phyloP scores from a whole-genome alignment of 2,329 filamentous ascomycete species.

The Pyricularia pennisetigena region DNA sequence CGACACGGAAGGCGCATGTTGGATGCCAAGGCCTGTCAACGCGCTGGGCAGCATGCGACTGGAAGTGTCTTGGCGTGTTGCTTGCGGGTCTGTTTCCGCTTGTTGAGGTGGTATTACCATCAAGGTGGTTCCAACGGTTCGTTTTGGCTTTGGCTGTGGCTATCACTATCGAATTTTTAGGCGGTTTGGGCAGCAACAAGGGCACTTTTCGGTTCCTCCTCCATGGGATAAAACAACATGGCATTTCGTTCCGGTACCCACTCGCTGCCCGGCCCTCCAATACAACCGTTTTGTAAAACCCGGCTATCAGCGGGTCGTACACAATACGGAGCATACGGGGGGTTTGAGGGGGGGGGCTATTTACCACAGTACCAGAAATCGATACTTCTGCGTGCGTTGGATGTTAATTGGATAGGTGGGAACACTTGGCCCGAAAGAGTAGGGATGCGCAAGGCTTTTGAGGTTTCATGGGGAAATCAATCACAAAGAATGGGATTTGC shows the following conservation, averaged over 20 bases:
- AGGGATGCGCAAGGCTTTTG: background rate
- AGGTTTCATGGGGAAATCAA: background rate
- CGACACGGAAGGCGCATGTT: background rate
- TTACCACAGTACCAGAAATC: background rate
- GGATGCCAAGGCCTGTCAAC: background rate
- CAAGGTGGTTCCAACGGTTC: background rate
- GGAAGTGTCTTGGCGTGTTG: background rate
- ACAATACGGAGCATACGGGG: no score
- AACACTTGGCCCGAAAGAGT: background rate
- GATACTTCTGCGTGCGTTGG: background rate
- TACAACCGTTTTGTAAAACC: background rate
- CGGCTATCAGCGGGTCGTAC: background rate
- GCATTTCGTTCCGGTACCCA: background rate
- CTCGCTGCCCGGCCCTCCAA: background rate
- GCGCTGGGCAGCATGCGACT: background rate
- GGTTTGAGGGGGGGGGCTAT: no score
- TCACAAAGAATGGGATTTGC: background rate
- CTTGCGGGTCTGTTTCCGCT: background rate
- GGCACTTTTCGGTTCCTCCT: background rate
- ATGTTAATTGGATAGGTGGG: background rate
- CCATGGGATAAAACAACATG: background rate
- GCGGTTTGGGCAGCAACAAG: background rate
- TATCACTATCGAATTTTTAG: background rate
- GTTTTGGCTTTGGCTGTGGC: background rate
- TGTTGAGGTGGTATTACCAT: background rate